Conservation (phyloP, 2,329 filamentous ascomycete species). For the Stenocarpella maydis region DNA sequence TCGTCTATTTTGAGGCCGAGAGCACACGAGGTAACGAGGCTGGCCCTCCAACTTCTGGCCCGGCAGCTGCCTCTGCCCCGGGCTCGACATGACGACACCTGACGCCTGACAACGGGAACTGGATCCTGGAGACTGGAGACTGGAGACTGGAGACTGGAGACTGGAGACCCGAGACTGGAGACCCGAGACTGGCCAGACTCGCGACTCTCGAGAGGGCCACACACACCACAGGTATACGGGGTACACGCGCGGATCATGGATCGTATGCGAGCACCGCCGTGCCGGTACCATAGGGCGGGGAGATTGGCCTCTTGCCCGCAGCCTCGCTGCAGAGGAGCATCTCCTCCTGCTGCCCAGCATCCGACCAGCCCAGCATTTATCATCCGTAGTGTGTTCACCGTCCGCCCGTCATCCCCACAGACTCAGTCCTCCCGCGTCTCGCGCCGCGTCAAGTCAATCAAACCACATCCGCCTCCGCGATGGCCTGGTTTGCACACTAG, state of each 20-base stretch:
- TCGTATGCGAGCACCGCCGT: constrained; percentile 21
- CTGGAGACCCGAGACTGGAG: too few relatives aligned
- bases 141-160: constrained; percentile 1
- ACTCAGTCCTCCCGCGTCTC: constrained; percentile 21
- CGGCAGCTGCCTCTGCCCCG: constrained; percentile 1
- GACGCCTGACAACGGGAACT: constrained; percentile 15
- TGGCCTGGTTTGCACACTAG: constrained; percentile 11
- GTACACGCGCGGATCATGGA: constrained; percentile 3
- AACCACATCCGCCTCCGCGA: constrained; percentile 9
- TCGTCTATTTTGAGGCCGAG: constrained; percentile 24
- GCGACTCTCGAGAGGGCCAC: neutral
- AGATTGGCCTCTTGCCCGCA: constrained; percentile 6
- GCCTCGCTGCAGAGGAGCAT: constrained; percentile 4
- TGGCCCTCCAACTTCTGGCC: constrained; percentile 2
- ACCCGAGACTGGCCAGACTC: constrained; percentile 6
- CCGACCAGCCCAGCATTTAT: neutral
- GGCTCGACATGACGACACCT: constrained; percentile 28
- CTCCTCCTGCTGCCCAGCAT: neutral
- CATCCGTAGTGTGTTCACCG: neutral
- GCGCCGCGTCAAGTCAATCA: constrained; percentile 25
- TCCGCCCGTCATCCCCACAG: constrained; percentile 16
- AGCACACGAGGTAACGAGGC: constrained; percentile 18
- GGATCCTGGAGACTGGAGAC: constrained; percentile 10
- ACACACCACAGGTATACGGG: neutral
- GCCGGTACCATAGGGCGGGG: constrained; percentile 10